Evolutionary conservation across 2,329 filamentous ascomycete genomes (phyloP).

Genomic region (Aspergillus vadensis): DNA sequence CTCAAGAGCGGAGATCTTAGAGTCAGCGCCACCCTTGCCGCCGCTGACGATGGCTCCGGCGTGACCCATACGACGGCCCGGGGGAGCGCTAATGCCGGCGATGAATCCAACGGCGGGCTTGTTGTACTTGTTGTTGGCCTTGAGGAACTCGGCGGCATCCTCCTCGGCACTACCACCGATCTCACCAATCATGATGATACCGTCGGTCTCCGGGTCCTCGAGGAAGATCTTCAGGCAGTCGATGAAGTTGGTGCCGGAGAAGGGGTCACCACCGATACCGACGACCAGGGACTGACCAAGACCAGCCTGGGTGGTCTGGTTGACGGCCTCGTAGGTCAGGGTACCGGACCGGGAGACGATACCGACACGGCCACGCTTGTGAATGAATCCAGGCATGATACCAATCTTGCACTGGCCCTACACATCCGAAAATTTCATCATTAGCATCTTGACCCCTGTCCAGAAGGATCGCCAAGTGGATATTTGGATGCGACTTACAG

Average conservation of each 20-base stretch:
- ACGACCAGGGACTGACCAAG: conserved; percentile 98
- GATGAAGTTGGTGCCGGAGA: conserved; percentile 99
- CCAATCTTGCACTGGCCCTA: conserved; percentile 98
- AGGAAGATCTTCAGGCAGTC: conserved; percentile 98
- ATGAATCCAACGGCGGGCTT: conserved; percentile 99
- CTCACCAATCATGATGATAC: conserved; percentile 99
- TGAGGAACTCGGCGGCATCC: conserved; percentile 95
- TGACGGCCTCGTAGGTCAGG: conserved; percentile 98
- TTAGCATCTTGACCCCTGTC: conserved; percentile 9
- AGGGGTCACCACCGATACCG: conserved; percentile 97
- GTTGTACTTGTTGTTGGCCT: conserved; percentile 84
- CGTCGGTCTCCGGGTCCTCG: conserved; percentile 92
- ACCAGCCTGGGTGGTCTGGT: conserved; percentile 96
- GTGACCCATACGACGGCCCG: conserved; percentile 97
- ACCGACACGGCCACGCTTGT: conserved; percentile 98
- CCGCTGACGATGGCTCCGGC: conserved; percentile 97
- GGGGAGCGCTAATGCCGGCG: conserved; percentile 94
- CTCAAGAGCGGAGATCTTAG: conserved; percentile 95
- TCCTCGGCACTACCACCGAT: conserved; percentile 97
- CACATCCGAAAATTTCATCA: conserved; percentile 26
- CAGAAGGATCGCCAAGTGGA: background rate
- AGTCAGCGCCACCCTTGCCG: conserved; percentile 96
- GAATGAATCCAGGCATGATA: conserved; percentile 99
- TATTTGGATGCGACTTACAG: conserved; percentile 47
- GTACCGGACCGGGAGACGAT: conserved; percentile 98